Evolutionary conservation across 2,329 filamentous ascomycete species (phyloP).

Genomic region (Cladosporium sp.): DNA sequence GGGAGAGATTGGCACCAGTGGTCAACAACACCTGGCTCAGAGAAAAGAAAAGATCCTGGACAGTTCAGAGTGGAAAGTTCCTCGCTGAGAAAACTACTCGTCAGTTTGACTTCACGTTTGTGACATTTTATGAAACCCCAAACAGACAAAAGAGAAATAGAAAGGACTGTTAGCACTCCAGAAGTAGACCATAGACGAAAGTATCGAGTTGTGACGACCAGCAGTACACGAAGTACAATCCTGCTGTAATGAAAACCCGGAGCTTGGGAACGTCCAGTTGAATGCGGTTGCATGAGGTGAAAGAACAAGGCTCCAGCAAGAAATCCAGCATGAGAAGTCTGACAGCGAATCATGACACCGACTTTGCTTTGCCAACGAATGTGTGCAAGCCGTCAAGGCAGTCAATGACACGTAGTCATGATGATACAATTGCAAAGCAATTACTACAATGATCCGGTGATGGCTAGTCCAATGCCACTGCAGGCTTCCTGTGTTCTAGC

Average conservation of each 20-base stretch:
- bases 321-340: neutral
- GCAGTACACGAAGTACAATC: too few relatives aligned
- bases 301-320: neutral
- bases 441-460: slow-evolving; percentile 5
- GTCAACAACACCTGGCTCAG: slow-evolving; percentile 27
- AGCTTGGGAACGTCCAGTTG: too few relatives aligned
- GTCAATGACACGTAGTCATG: neutral
- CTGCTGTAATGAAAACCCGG: too few relatives aligned
- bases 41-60: slow-evolving; percentile 28
- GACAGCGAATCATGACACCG: neutral
- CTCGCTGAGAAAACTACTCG: slow-evolving; percentile 24
- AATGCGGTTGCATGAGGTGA: too few relatives aligned
- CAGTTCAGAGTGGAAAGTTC: slow-evolving; percentile 23
- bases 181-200: too few relatives aligned
- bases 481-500: neutral
- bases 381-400: slow-evolving; percentile 10
- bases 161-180: neutral
- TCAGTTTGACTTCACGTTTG: slow-evolving; percentile 22
- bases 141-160: slow-evolving; percentile 1
- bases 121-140: neutral
- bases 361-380: slow-evolving; percentile 12
- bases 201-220: too few relatives aligned
- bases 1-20: slow-evolving; percentile 29
- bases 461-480: neutral
- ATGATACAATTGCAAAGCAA: slow-evolving; percentile 10